Evolutionary conservation across 2,329 filamentous ascomycete genomes (phyloP).

Genomic region (Botrytis medusae): DNA sequence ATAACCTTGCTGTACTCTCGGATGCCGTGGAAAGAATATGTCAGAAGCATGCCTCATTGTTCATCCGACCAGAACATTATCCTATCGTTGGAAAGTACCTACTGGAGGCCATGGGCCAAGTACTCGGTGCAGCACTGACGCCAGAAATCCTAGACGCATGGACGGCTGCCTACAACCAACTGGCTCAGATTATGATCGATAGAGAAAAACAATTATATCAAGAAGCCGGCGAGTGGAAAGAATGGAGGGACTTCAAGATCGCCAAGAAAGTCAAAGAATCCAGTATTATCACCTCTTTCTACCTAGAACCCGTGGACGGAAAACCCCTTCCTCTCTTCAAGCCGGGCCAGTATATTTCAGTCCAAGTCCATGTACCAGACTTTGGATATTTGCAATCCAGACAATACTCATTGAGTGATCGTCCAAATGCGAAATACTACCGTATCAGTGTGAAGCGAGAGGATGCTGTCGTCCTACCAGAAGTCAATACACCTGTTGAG

Average conservation of each 20-base stretch:
- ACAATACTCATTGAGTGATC: conserved; percentile 73
- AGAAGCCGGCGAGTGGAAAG: conserved; percentile 45
- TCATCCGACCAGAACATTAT: conserved; percentile 68
- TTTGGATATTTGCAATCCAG: conserved; percentile 66
- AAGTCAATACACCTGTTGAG: not conserved
- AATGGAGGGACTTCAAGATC: conserved; percentile 57
- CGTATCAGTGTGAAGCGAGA: conserved; percentile 74
- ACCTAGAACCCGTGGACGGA: conserved; percentile 64
- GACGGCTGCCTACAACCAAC: conserved; percentile 68
- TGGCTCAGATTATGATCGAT: conserved; percentile 69
- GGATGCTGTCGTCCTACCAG: conserved; percentile 27
- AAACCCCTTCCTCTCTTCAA: conserved; percentile 58
- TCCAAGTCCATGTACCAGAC: conserved; percentile 60
- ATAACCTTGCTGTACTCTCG: conserved; percentile 61
- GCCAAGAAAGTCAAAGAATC: conserved; percentile 61
- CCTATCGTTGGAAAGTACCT: conserved; percentile 67
- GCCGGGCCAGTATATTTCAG: conserved; percentile 72
- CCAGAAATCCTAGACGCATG: conserved; percentile 67
- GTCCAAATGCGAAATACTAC: conserved; percentile 55
- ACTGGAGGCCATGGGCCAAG: conserved; percentile 63
- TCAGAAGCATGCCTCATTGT: conserved; percentile 74
- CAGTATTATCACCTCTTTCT: conserved; percentile 65
- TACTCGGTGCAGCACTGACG: conserved; percentile 68
- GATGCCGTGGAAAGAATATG: conserved; percentile 66
- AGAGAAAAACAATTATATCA: conserved; percentile 64